These are phyloP conservation scores for Boletus rubropictus DNA, from an alignment of 768 basidiomycete genomes.

Conservation along the genomic window DNA sequence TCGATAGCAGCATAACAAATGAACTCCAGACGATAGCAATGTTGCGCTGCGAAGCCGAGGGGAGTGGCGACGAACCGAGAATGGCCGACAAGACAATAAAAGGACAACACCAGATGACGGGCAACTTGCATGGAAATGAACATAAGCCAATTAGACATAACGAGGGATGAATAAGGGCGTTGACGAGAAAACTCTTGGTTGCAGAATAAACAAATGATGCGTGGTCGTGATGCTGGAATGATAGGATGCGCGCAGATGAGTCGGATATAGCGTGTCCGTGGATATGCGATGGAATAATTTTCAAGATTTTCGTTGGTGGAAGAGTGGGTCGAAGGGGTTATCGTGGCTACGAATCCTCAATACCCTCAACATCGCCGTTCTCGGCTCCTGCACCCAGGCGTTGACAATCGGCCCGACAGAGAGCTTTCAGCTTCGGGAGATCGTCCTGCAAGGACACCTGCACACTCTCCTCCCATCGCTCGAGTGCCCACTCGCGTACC, in stretches of 20 bases:
- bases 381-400: slow-evolving; percentile 10
- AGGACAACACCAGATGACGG: slow-evolving; percentile 2
- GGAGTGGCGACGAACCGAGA: not conserved
- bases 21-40: slow-evolving; percentile 15
- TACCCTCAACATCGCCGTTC: slow-evolving; percentile 6
- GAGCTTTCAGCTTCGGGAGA: slow-evolving; percentile 33
- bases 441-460: slow-evolving; percentile 56
- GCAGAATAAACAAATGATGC: slow-evolving; percentile 27
- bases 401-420: slow-evolving; percentile 19
- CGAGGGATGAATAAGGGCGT: slow-evolving; percentile 14
- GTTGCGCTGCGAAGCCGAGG: slow-evolving; percentile 10
- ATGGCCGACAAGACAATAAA: slow-evolving; percentile 21
- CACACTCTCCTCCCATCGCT: slow-evolving; percentile 60
- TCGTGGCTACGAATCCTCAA: slow-evolving; percentile 16
- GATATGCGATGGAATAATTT: slow-evolving; percentile 21
- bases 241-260: slow-evolving; percentile 20
- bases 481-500: slow-evolving; percentile 80
- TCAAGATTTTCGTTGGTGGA: slow-evolving; percentile 15
- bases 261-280: slow-evolving; percentile 24
- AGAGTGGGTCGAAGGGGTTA: not conserved
- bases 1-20: slow-evolving; percentile 24
- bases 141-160: slow-evolving; percentile 21
- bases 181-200: slow-evolving; percentile 23
- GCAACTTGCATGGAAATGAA: slow-evolving; percentile 4
- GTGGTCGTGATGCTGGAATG: slow-evolving; percentile 16